Evolutionary conservation across 768 basidiomycete genomes (phyloP), one percentile per base, ranked within the genome.

Genomic region (Collybia mongolica): DNA sequence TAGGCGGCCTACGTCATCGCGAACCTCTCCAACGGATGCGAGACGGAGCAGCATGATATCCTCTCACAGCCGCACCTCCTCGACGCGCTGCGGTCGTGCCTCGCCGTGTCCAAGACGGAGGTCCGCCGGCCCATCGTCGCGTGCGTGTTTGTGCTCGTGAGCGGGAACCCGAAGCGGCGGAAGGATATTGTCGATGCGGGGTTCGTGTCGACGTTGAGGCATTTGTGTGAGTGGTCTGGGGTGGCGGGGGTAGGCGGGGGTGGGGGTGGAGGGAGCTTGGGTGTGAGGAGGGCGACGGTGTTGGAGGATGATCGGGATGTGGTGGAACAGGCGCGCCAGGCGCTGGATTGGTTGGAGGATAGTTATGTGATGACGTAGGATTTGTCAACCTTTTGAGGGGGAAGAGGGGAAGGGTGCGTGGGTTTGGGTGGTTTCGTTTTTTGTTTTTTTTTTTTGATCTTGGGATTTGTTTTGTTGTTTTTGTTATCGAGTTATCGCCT

Each of bases 21-120:
- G 0, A 90, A 91, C 62, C 70, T 92, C 12, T 75, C 82, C 29
- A 89, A 90, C 61, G 83, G 83, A 32, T 63, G 70, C 2, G 62
- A 73, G 0, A 62, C 68, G 14, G 74, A 80, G 39, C 84, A 84
- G 49, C 69, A 71, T 36, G 64, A 70, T 19, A 77, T 91, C 28
- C 68, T 84, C n/a, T 58, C 68, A 0, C 73, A 82, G 49, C 68
- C 77, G 0, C 67, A 69, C 5, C 69, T 90, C 5, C 75, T 90
- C 3, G 60, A 62, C 9, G 72, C 79, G 1, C 67, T 91, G 0
- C 79, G 79, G n/a, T 55, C 61, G 5, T 81, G 81, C 38, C 75
- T 90, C n/a, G 75, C 80, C 0, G 81, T 86, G 35, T 72, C 76
- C 0, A 80, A 77, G 35, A 71, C 79, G 0, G 79, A 80, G 6